A percentile compares a stretch with the other conserved stretches of the same genome.
phyloP scores from a whole-genome alignment of 148 eudicot species.

The Pouteria glomerata region DNA sequence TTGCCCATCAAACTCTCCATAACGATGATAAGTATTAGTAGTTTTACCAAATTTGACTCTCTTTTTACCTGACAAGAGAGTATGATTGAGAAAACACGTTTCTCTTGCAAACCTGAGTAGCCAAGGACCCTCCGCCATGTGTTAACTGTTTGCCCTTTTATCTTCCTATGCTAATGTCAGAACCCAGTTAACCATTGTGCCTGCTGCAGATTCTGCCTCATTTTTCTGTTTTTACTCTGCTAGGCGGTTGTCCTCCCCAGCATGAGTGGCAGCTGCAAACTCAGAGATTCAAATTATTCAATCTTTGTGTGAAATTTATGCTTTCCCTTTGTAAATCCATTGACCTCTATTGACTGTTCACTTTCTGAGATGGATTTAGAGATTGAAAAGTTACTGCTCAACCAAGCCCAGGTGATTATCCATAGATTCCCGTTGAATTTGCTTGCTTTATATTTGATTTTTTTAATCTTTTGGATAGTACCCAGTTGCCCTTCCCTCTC shows the following conservation, averaged over 20 bases:
- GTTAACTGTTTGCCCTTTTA: too few relatives aligned
- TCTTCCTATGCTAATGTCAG: too few relatives aligned
- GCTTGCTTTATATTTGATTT: not conserved
- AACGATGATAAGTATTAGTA: too few relatives aligned
- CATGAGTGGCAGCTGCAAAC: not conserved
- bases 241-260: not conserved
- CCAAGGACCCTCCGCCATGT: too few relatives aligned
- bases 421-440: not conserved
- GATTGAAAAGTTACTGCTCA: not conserved
- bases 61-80: too few relatives aligned
- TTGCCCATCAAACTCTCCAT: too few relatives aligned
- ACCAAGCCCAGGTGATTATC: slow-evolving; percentile 9
- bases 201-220: not conserved
- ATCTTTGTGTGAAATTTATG: not conserved
- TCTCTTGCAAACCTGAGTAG: too few relatives aligned
- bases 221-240: not conserved
- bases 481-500: not conserved
- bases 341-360: not conserved
- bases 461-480: slow-evolving; percentile 1
- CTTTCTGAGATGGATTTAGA: slow-evolving; percentile 4
- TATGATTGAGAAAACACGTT: too few relatives aligned
- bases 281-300: too few relatives aligned
- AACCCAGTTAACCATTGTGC: not conserved
- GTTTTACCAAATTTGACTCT: too few relatives aligned
- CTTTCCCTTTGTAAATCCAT: not conserved